phyloP scores from a whole-genome alignment of 2,329 filamentous ascomycete genomes.

The Aphanocladium album region DNA sequence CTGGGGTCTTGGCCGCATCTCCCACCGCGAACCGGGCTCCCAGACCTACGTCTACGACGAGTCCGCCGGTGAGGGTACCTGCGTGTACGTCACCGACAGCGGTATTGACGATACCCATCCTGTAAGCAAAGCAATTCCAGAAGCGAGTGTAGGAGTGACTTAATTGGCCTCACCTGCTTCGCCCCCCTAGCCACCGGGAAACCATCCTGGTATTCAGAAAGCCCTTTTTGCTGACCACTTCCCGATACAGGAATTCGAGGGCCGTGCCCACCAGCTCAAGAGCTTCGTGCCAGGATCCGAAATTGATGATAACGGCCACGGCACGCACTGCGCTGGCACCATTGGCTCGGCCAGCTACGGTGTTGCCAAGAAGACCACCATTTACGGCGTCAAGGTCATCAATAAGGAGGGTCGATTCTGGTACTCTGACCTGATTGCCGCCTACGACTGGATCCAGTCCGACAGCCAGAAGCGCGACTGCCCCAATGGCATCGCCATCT shows the following conservation, averaged over 20 bases:
- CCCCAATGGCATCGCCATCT: constrained; percentile 32
- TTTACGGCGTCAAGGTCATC: constrained; percentile 36
- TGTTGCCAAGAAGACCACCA: constrained; percentile 31
- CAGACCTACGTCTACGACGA: constrained; percentile 27
- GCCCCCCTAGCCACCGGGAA: no score
- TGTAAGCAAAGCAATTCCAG: not conserved
- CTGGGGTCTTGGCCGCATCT: constrained; percentile 23
- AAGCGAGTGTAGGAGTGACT: not conserved
- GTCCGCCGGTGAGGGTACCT: constrained; percentile 28
- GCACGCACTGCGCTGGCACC: constrained; percentile 23
- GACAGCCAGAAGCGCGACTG: constrained; percentile 23
- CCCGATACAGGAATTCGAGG: constrained; percentile 15
- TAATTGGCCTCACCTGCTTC: no score
- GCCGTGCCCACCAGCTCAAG: constrained; percentile 19
- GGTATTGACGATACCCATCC: constrained; percentile 25
- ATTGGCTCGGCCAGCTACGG: constrained; percentile 16
- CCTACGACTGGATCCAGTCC: constrained; percentile 33
- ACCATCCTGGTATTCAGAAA: not conserved
- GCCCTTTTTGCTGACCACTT: not conserved
- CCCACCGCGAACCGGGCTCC: constrained; percentile 12
- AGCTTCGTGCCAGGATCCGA: not conserved
- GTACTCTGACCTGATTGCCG: constrained; percentile 12
- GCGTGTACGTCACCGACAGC: constrained; percentile 37
- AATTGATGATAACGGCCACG: constrained; percentile 26
- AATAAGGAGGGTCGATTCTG: not conserved